These are phyloP conservation scores for sorghum (Sorghum bicolor) DNA, from an alignment of 176 grass and related monocot genomes.

Conservation along the genomic window DNA sequence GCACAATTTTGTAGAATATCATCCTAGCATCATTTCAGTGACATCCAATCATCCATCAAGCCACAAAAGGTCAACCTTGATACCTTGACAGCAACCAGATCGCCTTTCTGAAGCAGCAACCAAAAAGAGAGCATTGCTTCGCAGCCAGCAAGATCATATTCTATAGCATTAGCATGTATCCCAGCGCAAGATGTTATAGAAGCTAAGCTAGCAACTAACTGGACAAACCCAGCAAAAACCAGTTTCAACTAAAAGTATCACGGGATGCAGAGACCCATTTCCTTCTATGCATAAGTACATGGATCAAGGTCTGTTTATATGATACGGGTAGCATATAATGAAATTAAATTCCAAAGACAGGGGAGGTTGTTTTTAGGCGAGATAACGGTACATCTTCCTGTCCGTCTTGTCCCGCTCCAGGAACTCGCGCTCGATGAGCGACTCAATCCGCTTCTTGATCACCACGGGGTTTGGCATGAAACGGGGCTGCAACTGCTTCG, in stretches of 20 bases:
- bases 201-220: neutral
- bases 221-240: conserved; percentile 1
- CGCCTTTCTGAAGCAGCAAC: neutral
- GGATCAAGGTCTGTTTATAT: conserved; percentile 28
- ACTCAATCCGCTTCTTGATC: conserved; percentile 84
- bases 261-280: conserved; percentile 22
- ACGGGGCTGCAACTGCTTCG: conserved; percentile 61
- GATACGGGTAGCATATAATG: neutral
- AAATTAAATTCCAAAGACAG: neutral
- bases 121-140: neutral
- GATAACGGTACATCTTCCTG: conserved; percentile 78
- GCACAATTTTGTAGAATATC: neutral
- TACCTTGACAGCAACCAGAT: neutral
- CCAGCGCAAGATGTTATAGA: neutral
- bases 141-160: neutral
- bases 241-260: neutral
- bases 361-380: conserved; percentile 34
- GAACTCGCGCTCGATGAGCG: conserved; percentile 75
- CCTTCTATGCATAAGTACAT: conserved; percentile 26
- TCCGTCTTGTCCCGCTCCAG: conserved; percentile 77
- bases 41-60: neutral
- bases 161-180: conserved; percentile 4
- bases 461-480: conserved; percentile 81
- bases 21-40: neutral
- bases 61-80: neutral